Evolutionary conservation across 805 yeast genomes (phyloP), one percentile per base, ranked within the genome.

Genomic region (Metschnikowia gruessii): DNA sequence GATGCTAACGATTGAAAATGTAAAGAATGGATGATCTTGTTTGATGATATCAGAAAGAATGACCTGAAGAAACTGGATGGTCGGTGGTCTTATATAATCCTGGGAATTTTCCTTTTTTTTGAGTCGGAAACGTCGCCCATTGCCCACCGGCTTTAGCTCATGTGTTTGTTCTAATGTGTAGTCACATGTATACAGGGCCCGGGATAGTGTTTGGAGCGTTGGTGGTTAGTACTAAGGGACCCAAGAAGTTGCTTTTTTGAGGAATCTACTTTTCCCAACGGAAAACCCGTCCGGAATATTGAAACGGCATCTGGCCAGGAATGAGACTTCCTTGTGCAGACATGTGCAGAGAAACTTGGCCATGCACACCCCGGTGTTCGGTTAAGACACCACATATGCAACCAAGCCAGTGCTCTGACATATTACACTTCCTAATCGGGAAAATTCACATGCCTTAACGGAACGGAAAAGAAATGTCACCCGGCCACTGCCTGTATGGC

Each of bases 341-440:
- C n/a, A n/a, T n/a, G n/a, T n/a, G n/a, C n/a, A 26, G 28, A 10
- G 12, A 26, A 26, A 5, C 12, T 3, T 11, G 9, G 11, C 28
- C 28, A 26, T 26, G 28, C 28, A 26, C 28, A 26, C 28, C 28
- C 28, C 28, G 9, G 3, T 30, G 11, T 17, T 13, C 16, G 7
- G 17, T 30, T n/a, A 4, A 11, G 17, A 9, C 9, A 4, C 17
- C 17, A 4, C 8, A n/a, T 2, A 15, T 30, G 33, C 33, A 3
- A 10, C n/a, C 21, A 13, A 34, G 19, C 40, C 15, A 31, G 30
- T 11, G 26, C 26, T 39, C 40, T 18, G 43, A 39, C 43, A 34
- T 24, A 39, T 34, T 32, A 44, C n/a, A 19, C 8, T 7, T 11
- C 48, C 48, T 24, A 10, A 39, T 44, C 40, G 13, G 48, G 48